phyloP scores from a whole-genome alignment of 148 eudicot species.

The Amaranthus hypochondriacus region DNA sequence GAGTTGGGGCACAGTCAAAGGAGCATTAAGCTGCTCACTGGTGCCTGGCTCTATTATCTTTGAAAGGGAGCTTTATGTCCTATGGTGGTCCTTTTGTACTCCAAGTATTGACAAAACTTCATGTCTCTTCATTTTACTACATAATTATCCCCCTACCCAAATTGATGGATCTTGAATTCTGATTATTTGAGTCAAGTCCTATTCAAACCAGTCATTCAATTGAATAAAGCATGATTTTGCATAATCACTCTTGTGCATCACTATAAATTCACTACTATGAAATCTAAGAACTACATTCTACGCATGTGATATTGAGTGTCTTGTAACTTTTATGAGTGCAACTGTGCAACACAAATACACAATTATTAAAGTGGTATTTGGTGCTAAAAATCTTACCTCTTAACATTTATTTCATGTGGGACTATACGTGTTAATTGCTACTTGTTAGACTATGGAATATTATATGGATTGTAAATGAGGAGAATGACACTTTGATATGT shows the following conservation, averaged over 20 bases:
- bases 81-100: constrained; percentile 29
- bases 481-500: no score
- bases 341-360: no score
- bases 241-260: neutral
- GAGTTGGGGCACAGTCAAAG: constrained; percentile 16
- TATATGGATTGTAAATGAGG: no score
- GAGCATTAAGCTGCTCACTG: constrained; percentile 7
- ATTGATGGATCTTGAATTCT: constrained; percentile 13
- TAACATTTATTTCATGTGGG: no score
- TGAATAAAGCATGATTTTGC: constrained; percentile 5
- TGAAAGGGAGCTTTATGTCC: constrained; percentile 11
- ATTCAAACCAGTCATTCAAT: constrained; percentile 7
- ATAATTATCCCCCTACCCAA: constrained; percentile 5
- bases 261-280: no score
- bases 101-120: constrained; percentile 26
- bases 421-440: no score
- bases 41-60: neutral
- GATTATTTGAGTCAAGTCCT: constrained; percentile 19
- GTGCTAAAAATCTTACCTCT: no score
- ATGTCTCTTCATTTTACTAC: constrained; percentile 14
- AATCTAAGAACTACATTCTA: no score
- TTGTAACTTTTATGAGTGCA: no score
- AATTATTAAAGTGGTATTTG: no score
- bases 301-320: no score
- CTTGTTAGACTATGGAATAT: no score